Conservation (phyloP, 352 stramenopile genomes). For the Phytophthora sojae region DNA sequence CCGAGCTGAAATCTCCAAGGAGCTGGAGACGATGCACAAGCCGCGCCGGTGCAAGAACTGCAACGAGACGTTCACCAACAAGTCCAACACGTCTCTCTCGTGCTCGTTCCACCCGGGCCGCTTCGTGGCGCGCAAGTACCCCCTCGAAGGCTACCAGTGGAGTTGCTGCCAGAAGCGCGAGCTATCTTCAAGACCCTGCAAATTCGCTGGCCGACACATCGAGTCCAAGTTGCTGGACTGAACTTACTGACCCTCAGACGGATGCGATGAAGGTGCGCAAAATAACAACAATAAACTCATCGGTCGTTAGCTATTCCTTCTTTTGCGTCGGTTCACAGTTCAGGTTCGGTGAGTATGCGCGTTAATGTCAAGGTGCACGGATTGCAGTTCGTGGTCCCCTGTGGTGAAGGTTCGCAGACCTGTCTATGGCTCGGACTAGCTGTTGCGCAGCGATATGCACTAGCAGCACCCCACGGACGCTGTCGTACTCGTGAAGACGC, state of each 20-base stretch:
- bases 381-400: conserved; percentile 75
- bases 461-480: conserved; percentile 68
- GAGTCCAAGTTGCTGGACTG: conserved; percentile 74
- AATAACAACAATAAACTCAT: conserved; percentile 29
- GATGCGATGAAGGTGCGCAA: conserved; percentile 22
- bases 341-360: conserved; percentile 46
- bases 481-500: conserved; percentile 79
- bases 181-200: conserved; percentile 78
- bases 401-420: conserved; percentile 77
- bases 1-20: conserved; percentile 71
- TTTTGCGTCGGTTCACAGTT: conserved; percentile 23
- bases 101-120: conserved; percentile 82
- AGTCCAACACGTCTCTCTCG: conserved; percentile 84
- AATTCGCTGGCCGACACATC: conserved; percentile 78
- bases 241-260: neutral
- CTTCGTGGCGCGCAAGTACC: conserved; percentile 80
- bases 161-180: conserved; percentile 87
- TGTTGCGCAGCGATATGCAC: conserved; percentile 79
- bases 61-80: conserved; percentile 84
- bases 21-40: conserved; percentile 80
- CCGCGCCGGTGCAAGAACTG: conserved; percentile 81
- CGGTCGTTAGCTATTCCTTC: conserved; percentile 4
- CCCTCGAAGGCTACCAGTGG: conserved; percentile 85
- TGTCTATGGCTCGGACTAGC: conserved; percentile 88
- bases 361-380: conserved; percentile 76